Evolutionary conservation across 2,329 filamentous ascomycete species (phyloP).

Genomic region (Metarhizium guizhouense): DNA sequence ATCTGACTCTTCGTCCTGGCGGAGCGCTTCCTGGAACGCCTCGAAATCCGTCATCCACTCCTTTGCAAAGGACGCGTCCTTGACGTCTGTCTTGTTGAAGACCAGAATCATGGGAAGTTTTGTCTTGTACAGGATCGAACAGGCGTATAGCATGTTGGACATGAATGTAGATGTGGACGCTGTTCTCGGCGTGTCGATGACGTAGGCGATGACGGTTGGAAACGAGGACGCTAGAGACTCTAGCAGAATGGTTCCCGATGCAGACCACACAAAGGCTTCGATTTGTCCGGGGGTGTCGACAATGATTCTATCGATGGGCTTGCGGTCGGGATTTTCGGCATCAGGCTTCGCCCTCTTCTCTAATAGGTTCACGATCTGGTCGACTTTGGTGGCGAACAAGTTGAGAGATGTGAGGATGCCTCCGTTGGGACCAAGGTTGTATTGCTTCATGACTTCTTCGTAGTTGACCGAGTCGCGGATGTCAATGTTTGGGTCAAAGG

Average conservation of each 20-base stretch:
- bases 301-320: slow-evolving; percentile 71
- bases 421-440: slow-evolving; percentile 93
- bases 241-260: slow-evolving; percentile 86
- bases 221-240: slow-evolving; percentile 90
- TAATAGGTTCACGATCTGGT: slow-evolving; percentile 80
- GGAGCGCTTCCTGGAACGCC: slow-evolving; percentile 79
- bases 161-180: slow-evolving; percentile 95
- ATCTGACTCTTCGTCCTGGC: slow-evolving; percentile 69
- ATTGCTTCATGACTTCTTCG: slow-evolving; percentile 99
- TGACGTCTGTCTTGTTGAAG: slow-evolving; percentile 98
- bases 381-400: slow-evolving; percentile 95
- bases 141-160: slow-evolving; percentile 99
- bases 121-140: slow-evolving; percentile 97
- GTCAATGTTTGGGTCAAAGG: slow-evolving; percentile 96
- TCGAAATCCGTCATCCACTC: slow-evolving; percentile 99
- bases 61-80: slow-evolving; percentile 82
- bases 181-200: slow-evolving; percentile 93
- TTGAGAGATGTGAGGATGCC: slow-evolving; percentile 94
- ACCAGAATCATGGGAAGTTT: slow-evolving; percentile 97
- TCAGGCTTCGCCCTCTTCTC: slow-evolving; percentile 75
- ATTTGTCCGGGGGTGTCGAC: slow-evolving; percentile 97
- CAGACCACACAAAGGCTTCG: slow-evolving; percentile 98
- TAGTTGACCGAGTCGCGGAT: slow-evolving; percentile 99
- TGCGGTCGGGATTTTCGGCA: slow-evolving; percentile 48
- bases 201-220: slow-evolving; percentile 92